Evolutionary conservation across 345 rosid species (phyloP).

Genomic region (Eucalyptus urophylla): DNA sequence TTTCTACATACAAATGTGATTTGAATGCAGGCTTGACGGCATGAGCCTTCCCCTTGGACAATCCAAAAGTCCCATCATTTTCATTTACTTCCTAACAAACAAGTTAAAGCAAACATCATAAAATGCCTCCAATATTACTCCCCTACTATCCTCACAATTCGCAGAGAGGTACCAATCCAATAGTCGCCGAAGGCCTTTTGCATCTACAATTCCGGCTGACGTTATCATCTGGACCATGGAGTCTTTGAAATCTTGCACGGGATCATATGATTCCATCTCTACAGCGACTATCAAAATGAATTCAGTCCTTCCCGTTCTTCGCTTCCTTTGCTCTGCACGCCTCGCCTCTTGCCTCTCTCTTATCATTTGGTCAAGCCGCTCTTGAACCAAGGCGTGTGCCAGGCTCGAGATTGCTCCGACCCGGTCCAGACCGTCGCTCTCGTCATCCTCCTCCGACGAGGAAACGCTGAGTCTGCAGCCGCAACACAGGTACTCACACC

Average conservation of each 20-base stretch:
- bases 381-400: background rate
- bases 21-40: background rate
- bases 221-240: background rate
- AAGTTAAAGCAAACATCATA: background rate
- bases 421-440: background rate
- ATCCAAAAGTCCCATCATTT: constrained; percentile 2
- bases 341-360: background rate
- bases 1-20: background rate
- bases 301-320: background rate
- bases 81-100: constrained; percentile 15
- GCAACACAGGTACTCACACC: background rate
- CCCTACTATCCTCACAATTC: background rate
- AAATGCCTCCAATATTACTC: background rate
- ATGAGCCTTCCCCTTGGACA: background rate
- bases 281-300: background rate
- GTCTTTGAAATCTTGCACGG: background rate
- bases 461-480: background rate
- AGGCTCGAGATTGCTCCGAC: background rate
- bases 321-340: background rate
- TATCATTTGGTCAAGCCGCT: background rate
- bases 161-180: background rate
- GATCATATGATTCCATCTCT: background rate
- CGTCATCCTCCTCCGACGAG: background rate
- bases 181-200: background rate
- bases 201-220: background rate